These are phyloP conservation scores for Rhodosporidiobolus odoratus DNA, from an alignment of 768 basidiomycete genomes.

Conservation along the genomic window DNA sequence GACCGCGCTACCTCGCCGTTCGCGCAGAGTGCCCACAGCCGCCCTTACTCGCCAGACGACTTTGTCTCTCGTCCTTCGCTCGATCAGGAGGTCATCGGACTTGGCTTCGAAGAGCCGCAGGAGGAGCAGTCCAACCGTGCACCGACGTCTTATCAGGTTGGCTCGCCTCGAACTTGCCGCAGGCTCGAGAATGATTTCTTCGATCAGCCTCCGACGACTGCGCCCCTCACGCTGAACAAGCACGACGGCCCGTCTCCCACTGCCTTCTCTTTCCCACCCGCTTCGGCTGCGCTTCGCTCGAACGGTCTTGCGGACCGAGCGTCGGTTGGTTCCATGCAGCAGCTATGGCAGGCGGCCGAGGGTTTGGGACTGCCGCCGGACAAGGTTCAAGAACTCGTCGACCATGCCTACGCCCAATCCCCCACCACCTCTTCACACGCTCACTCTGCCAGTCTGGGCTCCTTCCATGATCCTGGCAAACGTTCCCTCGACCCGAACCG, in stretches of 20 bases:
- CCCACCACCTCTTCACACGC: constrained; percentile 21
- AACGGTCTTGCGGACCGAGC: constrained; percentile 3
- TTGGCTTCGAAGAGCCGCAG: constrained; percentile 3
- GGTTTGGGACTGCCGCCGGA: constrained; percentile 37
- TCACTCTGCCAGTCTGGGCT: constrained; percentile 9
- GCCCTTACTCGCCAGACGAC: background rate
- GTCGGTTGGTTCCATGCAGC: constrained; percentile 32
- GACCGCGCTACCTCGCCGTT: background rate
- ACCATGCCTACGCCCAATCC: constrained; percentile 30
- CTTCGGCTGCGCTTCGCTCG: background rate
- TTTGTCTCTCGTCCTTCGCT: background rate
- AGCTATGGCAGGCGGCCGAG: constrained; percentile 37
- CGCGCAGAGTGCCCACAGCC: background rate
- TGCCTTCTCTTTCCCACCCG: background rate
- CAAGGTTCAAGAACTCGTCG: constrained; percentile 39
- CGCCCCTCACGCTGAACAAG: constrained; percentile 20
- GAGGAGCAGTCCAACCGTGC: background rate
- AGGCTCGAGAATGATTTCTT: background rate
- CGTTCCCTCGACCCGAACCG: background rate
- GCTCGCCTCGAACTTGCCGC: constrained; percentile 1
- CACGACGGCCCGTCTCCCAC: background rate
- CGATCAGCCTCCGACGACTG: constrained; percentile 12
- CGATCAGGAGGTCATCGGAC: constrained; percentile 1
- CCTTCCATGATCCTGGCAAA: background rate
- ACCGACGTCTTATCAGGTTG: background rate